Conservation (phyloP, 2,329 filamentous ascomycete genomes). For the Diaporthe batatas region DNA sequence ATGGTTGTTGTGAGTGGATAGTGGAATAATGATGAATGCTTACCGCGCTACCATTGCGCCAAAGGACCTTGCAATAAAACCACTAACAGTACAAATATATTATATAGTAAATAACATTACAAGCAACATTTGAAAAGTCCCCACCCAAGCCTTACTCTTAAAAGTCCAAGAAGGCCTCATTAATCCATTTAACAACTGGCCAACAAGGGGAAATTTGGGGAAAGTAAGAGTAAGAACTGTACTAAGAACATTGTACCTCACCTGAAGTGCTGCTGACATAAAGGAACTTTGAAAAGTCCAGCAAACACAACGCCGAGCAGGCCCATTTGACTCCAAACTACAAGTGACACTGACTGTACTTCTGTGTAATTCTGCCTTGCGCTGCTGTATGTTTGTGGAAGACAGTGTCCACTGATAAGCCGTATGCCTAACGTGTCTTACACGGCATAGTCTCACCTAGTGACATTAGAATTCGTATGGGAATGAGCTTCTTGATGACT, state of each 20-base stretch:
- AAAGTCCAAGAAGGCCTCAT: background rate
- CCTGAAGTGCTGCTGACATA: no score
- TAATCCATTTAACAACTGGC: background rate
- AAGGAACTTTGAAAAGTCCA: no score
- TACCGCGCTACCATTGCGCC: slow-evolving; percentile 36
- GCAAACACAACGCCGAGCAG: background rate
- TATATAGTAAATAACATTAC: background rate
- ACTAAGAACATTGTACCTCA: no score
- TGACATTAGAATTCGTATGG: background rate
- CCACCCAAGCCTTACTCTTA: no score
- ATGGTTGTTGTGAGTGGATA: background rate
- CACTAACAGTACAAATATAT: rapidly evolving
- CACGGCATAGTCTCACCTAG: background rate
- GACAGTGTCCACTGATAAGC: no score
- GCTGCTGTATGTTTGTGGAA: no score
- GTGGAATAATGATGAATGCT: background rate
- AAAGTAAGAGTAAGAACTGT: background rate
- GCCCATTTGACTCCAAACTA: no score
- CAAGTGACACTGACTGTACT: no score
- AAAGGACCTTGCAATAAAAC: slow-evolving; percentile 4
- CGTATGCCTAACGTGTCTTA: no score
- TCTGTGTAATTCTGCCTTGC: no score
- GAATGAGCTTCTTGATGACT: background rate
- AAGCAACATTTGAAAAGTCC: background rate
- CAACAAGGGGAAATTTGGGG: background rate